Evolutionary conservation across 305 asterid genomes (phyloP).

Genomic region (Plantago rigida): DNA sequence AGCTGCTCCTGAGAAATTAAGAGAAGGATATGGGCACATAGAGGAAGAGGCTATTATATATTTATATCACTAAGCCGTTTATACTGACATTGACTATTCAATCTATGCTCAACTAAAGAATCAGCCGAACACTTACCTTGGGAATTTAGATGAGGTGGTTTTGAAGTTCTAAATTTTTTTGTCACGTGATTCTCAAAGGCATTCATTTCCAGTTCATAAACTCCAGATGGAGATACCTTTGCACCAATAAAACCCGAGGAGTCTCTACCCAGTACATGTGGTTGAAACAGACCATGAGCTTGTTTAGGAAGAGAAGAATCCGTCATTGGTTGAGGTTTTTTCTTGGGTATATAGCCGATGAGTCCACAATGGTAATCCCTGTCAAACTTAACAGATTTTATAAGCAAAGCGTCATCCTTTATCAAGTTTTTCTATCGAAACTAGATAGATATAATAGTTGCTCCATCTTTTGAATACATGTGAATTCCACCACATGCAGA

Average conservation of each 20-base stretch:
- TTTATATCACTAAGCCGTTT: conserved; percentile 1
- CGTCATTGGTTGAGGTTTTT: conserved; percentile 30
- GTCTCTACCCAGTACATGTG: conserved; percentile 34
- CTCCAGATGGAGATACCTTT: conserved; percentile 29
- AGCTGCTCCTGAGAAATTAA: conserved; percentile 30
- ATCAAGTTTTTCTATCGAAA: neutral
- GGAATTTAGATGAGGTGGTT: conserved; percentile 23
- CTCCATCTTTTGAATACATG: no score
- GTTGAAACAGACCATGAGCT: conserved; percentile 35
- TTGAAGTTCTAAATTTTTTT: conserved; percentile 21
- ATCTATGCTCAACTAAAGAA: neutral
- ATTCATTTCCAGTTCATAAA: conserved; percentile 26
- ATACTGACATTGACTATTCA: neutral
- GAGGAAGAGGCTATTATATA: conserved; percentile 11
- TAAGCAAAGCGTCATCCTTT: conserved; percentile 17
- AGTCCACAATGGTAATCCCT: conserved; percentile 55
- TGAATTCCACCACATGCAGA: no score
- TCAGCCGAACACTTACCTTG: conserved; percentile 25
- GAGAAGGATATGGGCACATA: conserved; percentile 5
- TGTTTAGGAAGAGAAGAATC: conserved; percentile 26
- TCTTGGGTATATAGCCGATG: conserved; percentile 40
- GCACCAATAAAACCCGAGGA: conserved; percentile 29
- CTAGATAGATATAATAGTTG: no score
- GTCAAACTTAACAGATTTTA: conserved; percentile 29
- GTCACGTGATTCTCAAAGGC: conserved; percentile 20